Conservation (phyloP, 1,284 basidiomycete genomes). For the Puccinia novopanici region DNA sequence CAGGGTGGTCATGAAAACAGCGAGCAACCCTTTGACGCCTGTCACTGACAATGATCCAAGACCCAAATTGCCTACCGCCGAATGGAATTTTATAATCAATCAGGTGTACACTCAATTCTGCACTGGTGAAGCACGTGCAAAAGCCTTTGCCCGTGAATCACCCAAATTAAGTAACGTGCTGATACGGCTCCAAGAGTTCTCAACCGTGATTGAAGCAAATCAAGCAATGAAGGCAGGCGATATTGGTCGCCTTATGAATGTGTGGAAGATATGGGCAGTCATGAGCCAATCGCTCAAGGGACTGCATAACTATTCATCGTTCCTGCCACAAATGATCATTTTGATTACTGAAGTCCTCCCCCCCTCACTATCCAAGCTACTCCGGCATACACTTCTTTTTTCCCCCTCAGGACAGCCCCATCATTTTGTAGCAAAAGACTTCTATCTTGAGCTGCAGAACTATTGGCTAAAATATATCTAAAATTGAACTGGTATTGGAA, state of each 20-base stretch:
- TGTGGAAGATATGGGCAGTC: background rate
- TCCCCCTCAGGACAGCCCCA: background rate
- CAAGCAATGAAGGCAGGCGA: constrained; percentile 1
- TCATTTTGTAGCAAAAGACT: constrained; percentile 6
- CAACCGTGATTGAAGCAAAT: background rate
- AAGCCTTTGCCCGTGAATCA: no score
- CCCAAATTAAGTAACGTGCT: background rate
- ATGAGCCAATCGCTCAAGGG: background rate
- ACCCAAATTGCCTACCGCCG: background rate
- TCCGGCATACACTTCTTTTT: background rate
- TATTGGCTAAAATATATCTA: constrained; percentile 12
- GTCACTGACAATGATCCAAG: no score
- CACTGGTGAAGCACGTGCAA: background rate
- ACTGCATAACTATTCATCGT: background rate
- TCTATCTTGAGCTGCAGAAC: background rate
- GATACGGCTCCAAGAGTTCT: background rate
- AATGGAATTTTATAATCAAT: background rate
- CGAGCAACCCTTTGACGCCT: no score
- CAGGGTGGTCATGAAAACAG: background rate
- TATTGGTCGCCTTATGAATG: background rate
- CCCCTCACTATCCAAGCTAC: background rate
- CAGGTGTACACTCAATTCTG: background rate
- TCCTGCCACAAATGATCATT: background rate
- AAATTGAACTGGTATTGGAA: background rate
- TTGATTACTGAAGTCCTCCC: background rate